These are phyloP conservation scores for Ashbya aceris DNA, from an alignment of 1,139 yeast species.

Conservation along the genomic window DNA sequence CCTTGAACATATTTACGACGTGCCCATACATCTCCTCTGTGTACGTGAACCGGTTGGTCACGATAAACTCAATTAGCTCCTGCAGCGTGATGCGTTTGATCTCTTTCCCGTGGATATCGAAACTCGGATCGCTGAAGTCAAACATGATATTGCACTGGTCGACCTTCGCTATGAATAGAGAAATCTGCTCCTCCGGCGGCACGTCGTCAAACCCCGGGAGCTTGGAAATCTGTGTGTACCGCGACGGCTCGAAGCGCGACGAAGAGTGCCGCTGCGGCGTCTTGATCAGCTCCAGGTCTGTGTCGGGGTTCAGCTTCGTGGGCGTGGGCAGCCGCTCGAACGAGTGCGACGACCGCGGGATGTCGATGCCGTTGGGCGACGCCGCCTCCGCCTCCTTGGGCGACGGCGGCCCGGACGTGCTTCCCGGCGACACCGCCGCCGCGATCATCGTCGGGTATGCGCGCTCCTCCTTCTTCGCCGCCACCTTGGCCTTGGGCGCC, in stretches of 20 bases:
- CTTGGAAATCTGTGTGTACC: constrained; percentile 66
- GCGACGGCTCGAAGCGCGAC: constrained; percentile 79
- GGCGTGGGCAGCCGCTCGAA: constrained; percentile 38
- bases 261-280: constrained; percentile 92
- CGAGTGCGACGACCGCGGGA: constrained; percentile 38
- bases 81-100: constrained; percentile 77
- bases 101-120: constrained; percentile 87
- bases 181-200: constrained; percentile 73
- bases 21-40: constrained; percentile 86
- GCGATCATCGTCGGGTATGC: constrained; percentile 23
- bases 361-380: constrained; percentile 29
- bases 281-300: constrained; percentile 48
- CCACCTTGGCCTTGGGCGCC: background rate
- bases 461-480: constrained; percentile 2
- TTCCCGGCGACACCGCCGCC: constrained; percentile 18
- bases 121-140: constrained; percentile 89
- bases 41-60: constrained; percentile 70
- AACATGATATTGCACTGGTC: constrained; percentile 93
- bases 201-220: constrained; percentile 89
- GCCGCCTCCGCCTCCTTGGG: constrained; percentile 11
- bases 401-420: constrained; percentile 10
- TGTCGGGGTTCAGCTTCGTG: constrained; percentile 34
- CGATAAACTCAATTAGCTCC: constrained; percentile 81
- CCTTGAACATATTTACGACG: constrained; percentile 83
- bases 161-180: constrained; percentile 74